Evolutionary conservation across 164 flowering plant species (phyloP), one percentile per base, ranked within the genome.

Genomic region (Saururus chinensis): DNA sequence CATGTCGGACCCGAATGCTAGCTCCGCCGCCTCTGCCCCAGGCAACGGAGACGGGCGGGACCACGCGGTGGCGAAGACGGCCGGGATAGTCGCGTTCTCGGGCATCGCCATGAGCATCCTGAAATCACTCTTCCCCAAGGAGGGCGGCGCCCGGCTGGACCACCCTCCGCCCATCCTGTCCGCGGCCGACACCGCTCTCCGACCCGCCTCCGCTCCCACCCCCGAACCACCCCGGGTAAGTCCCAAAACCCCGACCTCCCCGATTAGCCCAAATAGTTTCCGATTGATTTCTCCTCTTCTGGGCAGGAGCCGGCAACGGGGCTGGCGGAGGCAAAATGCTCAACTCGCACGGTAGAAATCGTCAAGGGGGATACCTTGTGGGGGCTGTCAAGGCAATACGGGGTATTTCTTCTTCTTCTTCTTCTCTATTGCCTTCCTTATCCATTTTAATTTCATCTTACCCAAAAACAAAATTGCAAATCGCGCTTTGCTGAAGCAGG

Each of bases 351-450:
- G 1, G 22, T 80, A 2, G 73, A 77, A 72, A 80, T 77, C 60
- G 81, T 60, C 60, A 80, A 65, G 51, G 83, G 83, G 62, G 83
- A 77, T 68, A 80, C 83, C 0, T 79, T 77, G 22, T 80, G 81
- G 83, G 81, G 79, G 19, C 74, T 80, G 40, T 75, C 81, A 20
- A 71, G 70, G 57, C 68, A 74, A 75, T 70, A 72, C 59, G 83
- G 79, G 78, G 83, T 79, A 67, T 23, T 61, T 20, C 25, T 51
- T 24, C 37, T 19, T 20, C 30, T 48, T 14, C 5, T 5, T 20
- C 23, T 30, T 30, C 6, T 30, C 37, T 30, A 6, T 30, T 2
- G 37, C 37, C 2, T 30, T 30, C 6, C 37, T 30, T 30, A 6
- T 30, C 6, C 37, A 2, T 30, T 30, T 30, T 30, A 30, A 2